Base-by-base conservation (phyloP, 305 asterid genomes). In the Fraxinus albicans region DNA sequence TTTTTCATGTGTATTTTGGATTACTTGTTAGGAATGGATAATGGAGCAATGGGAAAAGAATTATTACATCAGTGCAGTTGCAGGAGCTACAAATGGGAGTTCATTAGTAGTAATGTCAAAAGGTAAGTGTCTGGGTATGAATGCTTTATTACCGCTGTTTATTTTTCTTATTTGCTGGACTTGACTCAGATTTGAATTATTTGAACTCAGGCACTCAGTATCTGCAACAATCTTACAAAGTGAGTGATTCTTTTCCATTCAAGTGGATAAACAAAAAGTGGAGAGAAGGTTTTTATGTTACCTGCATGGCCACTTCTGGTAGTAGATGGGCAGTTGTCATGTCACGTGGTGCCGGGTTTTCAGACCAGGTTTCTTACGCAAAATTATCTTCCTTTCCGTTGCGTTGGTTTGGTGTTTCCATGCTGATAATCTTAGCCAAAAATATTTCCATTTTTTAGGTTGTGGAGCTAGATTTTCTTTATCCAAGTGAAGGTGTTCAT, bases 251-350 rank as follows among this genome's bases (percentile, higher is more conserved):
- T 33, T 96, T 96, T 84, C 99, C 99, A 0, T 96, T 86, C 89
- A 94, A 94, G 90, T 96, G 99, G 99, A 94, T 96, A 82, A 92
- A 89, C 88, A 96, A 93, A 82, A 94, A 94, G 88, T 96, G 99
- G 99, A 90, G 85, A 83, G 99, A 96, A 76, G 97, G 97, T n/a
- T 96, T 91, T 88, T 78, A 79, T 60, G 98, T 96, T 63, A 96
- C 99, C 47, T 85, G 98, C 84, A 93, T 96, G 98, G 95, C 98
- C 63, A 94, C 99, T 70, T 87, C 99, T 2, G 97, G 93, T 79
- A 85, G 83, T 12, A 89, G 90, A 89, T 96, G 99, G 99, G 98
- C 88, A 13, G 82, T 93, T 70, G 89, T 96, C 53, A 94, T 96
- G 98, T 94, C 99, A 72, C 96, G 97, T 73, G 94, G 93, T 40